Evolutionary conservation across 805 yeast species (phyloP), one percentile per base, ranked within the genome.

Genomic region (Saturnispora diversa): DNA sequence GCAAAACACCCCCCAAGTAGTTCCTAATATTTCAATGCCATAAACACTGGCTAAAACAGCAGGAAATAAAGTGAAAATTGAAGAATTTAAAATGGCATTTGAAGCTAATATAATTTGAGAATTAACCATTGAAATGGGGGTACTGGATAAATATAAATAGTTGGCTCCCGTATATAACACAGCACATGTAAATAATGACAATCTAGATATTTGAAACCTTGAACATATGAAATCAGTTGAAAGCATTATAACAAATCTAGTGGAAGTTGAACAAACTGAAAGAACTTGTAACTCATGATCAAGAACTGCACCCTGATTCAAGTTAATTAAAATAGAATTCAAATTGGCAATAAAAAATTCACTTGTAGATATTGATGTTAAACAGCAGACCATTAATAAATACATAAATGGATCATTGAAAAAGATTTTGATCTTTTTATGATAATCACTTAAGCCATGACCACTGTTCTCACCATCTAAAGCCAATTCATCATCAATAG

Each of bases 1-100:
- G 72, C 86, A 80, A 56, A 86, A 84, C 20, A 82, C 66, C 2
- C 97, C 97, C 85, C 95, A 90, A 2, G 90, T 83, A 2, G 95
- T 83, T 0, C 97, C 97, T 60, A 90, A 76, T 25, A 84, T 72
- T 31, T 83, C 87, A 17, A 83, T 71, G 0, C 97, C 97, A 87
- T 95, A 92, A 3, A 84, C 75, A 4, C 80, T 68, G 1, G 94
- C 80, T 12, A 87, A 75, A 11, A 87, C 69, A 0, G 95, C 82
- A 3, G 98, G 97, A 50, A 77, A 84, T 5, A 85, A 62, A 0
- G 97, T 87, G 64, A 85, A 90, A 4, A 84, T 55, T 0, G 88
- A 84, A 24, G 97, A 96, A 54, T 90, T 59, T 24, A 60, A 37
- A 27, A 53, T 40, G 4, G 64, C 57, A 37, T 60, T 60, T 16